These are phyloP conservation scores for Cladophialophora psammophila DNA, from an alignment of 2,329 filamentous ascomycete genomes.

Conservation along the genomic window DNA sequence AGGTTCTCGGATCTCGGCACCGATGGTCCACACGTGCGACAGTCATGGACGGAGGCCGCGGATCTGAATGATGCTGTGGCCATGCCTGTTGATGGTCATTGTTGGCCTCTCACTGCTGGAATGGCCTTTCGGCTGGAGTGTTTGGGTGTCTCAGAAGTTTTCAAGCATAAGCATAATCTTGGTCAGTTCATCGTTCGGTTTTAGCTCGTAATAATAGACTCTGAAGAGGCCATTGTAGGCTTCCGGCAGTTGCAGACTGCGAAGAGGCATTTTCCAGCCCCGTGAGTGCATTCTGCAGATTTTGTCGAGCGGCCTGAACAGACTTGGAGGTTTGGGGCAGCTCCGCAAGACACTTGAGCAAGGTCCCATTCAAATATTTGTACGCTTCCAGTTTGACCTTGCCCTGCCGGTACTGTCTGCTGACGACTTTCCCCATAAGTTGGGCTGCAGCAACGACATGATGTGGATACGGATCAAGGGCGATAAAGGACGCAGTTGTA, in stretches of 20 bases:
- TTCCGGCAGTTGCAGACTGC: background rate
- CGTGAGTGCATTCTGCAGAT: slow-evolving; percentile 22
- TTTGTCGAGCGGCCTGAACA: slow-evolving; percentile 39
- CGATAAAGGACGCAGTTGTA: slow-evolving; percentile 41
- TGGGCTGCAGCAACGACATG: slow-evolving; percentile 44
- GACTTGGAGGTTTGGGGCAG: slow-evolving; percentile 45
- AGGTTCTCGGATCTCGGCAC: background rate
- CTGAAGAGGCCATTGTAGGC: background rate
- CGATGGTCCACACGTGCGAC: background rate
- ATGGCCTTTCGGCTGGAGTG: background rate
- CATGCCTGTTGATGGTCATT: background rate
- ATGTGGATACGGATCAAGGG: slow-evolving; percentile 46
- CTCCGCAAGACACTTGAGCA: slow-evolving; percentile 41
- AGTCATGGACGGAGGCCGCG: background rate
- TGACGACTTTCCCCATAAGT: slow-evolving; percentile 43
- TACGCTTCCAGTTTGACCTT: slow-evolving; percentile 41
- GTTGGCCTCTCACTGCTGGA: background rate
- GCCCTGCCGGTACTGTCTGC: slow-evolving; percentile 40
- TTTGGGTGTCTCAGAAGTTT: background rate
- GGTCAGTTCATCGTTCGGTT: background rate
- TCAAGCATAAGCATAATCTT: background rate
- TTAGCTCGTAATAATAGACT: background rate
- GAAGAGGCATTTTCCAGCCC: background rate
- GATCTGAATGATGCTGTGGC: background rate
- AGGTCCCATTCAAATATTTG: slow-evolving; percentile 39